These are phyloP conservation scores for Coniochaeta sp. DNA, from an alignment of 2,329 filamentous ascomycete species.

Conservation along the genomic window DNA sequence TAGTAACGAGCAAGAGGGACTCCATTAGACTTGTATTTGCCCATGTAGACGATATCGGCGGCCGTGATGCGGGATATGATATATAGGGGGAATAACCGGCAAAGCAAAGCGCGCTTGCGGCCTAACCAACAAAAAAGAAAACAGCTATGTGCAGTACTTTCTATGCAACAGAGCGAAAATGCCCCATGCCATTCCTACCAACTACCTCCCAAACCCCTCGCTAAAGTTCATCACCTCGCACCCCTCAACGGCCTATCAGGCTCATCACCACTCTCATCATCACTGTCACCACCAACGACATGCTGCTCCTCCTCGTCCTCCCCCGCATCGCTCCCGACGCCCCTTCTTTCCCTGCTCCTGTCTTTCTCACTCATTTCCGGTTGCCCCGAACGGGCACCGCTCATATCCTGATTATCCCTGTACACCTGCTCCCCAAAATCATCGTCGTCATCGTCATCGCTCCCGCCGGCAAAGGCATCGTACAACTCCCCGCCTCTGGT, in stretches of 20 bases:
- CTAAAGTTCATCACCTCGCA: no score
- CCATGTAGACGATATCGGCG: no score
- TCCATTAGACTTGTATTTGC: no score
- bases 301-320: constrained; percentile 31
- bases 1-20: no score
- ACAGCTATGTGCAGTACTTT: no score
- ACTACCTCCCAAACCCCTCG: no score
- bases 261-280: constrained; percentile 24
- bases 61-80: no score
- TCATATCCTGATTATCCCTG: constrained; percentile 17
- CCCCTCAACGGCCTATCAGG: background rate
- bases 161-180: no score
- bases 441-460: constrained; percentile 66
- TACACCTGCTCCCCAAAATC: constrained; percentile 35
- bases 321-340: constrained; percentile 15
- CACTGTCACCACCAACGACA: constrained; percentile 45
- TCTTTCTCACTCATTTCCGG: constrained; percentile 22
- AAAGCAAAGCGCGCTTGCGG: no score
- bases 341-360: constrained; percentile 19
- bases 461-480: constrained; percentile 91
- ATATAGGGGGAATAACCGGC: no score
- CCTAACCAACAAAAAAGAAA: no score
- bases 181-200: no score
- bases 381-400: constrained; percentile 9
- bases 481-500: constrained; percentile 82